Evolutionary conservation across 164 flowering plant genomes (phyloP).

Genomic region (Nymphaea thermarum): DNA sequence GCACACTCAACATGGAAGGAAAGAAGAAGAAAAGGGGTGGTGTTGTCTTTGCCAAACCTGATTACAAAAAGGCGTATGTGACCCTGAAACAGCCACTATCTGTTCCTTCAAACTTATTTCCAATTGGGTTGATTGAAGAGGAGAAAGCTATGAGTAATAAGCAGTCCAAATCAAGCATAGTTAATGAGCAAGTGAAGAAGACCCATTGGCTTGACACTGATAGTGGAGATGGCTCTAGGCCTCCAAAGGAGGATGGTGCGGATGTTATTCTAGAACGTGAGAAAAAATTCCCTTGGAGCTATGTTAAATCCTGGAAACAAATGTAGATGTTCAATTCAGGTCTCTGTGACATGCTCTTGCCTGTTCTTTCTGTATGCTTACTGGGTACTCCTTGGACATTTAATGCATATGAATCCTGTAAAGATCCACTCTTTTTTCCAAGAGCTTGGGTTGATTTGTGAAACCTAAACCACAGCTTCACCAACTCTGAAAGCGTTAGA

Average conservation of each 20-base stretch:
- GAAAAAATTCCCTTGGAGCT: conserved; percentile 14
- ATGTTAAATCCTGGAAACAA: conserved; percentile 8
- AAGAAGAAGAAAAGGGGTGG: conserved; percentile 15
- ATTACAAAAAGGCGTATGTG: conserved; percentile 15
- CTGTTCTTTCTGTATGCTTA: no score
- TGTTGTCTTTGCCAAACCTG: conserved; percentile 12
- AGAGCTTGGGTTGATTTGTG: no score
- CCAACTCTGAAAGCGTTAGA: no score
- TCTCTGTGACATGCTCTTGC: no score
- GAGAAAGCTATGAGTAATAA: conserved; percentile 6
- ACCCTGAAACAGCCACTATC: conserved; percentile 12
- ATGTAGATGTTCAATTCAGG: background rate
- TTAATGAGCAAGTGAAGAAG: conserved; percentile 2
- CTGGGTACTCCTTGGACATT: no score
- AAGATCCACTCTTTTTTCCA: no score
- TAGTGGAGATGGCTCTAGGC: background rate
- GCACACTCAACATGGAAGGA: conserved; percentile 14
- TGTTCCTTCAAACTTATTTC: conserved; percentile 7
- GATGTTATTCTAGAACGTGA: conserved; percentile 1
- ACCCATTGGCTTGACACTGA: conserved; percentile 12
- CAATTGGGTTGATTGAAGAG: conserved; percentile 9
- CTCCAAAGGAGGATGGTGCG: background rate
- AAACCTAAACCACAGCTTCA: no score
- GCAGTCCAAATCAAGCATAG: conserved; percentile 6
- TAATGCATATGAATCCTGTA: no score